These are phyloP conservation scores for Colletotrichum tamarilloi DNA, from an alignment of 2,329 filamentous ascomycete genomes.

Conservation along the genomic window DNA sequence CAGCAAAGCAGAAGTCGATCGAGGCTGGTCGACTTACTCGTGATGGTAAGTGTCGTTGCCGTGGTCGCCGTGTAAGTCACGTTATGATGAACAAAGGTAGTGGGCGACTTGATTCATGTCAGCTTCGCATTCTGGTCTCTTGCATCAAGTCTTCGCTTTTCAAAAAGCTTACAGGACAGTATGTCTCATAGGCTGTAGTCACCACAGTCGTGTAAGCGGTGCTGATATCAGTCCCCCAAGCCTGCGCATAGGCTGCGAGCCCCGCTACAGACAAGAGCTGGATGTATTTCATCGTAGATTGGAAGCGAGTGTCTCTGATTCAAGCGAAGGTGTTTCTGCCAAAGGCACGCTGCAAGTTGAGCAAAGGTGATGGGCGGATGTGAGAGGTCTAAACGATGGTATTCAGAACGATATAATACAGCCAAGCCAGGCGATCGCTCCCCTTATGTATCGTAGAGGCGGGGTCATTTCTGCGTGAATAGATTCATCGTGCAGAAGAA, in stretches of 20 bases:
- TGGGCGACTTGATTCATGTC: constrained; percentile 43
- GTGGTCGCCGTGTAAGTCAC: constrained; percentile 57
- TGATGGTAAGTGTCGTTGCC: constrained; percentile 56
- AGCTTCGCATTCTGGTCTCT: neutral
- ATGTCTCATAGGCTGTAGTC: constrained; percentile 52
- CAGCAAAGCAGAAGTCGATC: neutral
- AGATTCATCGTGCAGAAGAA: constrained; percentile 18
- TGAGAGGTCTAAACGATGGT: neutral
- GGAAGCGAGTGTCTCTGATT: constrained; percentile 38
- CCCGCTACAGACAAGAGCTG: constrained; percentile 46
- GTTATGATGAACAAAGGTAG: constrained; percentile 52
- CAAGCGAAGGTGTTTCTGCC: constrained; percentile 36
- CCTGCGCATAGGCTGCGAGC: constrained; percentile 44
- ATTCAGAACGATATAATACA: neutral
- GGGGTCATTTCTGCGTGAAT: neutral
- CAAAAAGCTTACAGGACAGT: constrained; percentile 53
- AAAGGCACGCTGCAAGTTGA: constrained; percentile 37
- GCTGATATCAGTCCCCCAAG: constrained; percentile 38
- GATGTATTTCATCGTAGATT: constrained; percentile 49
- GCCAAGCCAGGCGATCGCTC: constrained; percentile 6
- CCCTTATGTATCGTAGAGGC: constrained; percentile 23
- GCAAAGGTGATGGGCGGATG: constrained; percentile 28
- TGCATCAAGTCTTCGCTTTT: neutral
- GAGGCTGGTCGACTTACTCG: constrained; percentile 47
- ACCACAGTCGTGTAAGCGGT: constrained; percentile 50